Evolutionary conservation across 257 asterid species (phyloP).

Genomic region (Anisodus tanguticus): DNA sequence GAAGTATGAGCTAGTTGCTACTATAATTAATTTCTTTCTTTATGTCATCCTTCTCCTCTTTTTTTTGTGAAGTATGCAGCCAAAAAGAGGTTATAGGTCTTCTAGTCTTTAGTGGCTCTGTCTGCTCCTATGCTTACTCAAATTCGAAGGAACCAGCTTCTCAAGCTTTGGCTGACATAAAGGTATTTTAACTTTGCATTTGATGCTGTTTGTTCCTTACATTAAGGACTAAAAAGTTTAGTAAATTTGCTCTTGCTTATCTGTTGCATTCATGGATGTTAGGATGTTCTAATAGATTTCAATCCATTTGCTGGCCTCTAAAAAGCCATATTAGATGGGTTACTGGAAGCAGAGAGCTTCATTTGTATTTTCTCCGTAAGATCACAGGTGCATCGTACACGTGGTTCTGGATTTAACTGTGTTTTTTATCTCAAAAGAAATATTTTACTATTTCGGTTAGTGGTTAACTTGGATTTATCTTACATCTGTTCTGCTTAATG

Average conservation of each 20-base stretch:
- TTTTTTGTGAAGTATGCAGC: slow-evolving; percentile 61
- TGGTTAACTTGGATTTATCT: slow-evolving; percentile 8
- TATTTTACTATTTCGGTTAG: slow-evolving; percentile 23
- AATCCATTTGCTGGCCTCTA: slow-evolving; percentile 1
- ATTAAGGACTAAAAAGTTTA: neutral
- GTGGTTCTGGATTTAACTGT: neutral
- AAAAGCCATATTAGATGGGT: slow-evolving; percentile 8
- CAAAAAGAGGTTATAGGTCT: slow-evolving; percentile 71
- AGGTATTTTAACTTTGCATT: slow-evolving; percentile 52
- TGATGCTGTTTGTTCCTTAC: slow-evolving; percentile 18
- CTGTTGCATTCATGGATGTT: neutral
- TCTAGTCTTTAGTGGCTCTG: slow-evolving; percentile 66
- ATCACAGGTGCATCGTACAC: neutral
- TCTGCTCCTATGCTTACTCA: slow-evolving; percentile 76
- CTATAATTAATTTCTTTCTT: neutral
- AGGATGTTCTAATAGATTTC: neutral
- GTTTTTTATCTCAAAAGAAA: neutral
- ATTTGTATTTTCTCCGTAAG: neutral
- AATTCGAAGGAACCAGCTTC: slow-evolving; percentile 75
- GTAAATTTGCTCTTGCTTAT: neutral
- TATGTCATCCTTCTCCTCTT: neutral
- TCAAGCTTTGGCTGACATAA: slow-evolving; percentile 82
- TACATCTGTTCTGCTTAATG: slow-evolving; percentile 14
- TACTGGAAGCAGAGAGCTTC: neutral
- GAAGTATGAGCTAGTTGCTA: neutral